These are phyloP conservation scores for Amanita polypyramis DNA, from an alignment of 768 basidiomycete genomes.

Conservation along the genomic window DNA sequence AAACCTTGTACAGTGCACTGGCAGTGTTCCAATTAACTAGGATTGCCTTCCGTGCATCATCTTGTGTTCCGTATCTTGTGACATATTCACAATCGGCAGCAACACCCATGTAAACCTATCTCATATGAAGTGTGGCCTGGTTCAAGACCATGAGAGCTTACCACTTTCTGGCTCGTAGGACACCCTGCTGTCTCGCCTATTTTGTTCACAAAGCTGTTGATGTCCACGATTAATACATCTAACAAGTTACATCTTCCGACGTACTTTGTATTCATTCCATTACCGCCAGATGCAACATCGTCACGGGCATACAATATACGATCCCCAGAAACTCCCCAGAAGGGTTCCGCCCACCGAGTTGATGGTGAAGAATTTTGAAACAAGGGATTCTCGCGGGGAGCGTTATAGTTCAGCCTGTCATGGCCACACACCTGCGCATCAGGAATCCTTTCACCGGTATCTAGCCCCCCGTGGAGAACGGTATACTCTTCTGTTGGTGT, in stretches of 20 bases:
- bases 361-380: conserved; percentile 23
- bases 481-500: conserved; percentile 36
- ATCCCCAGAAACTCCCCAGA: conserved; percentile 23
- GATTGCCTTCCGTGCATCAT: conserved; percentile 65
- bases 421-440: conserved; percentile 50
- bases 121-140: conserved; percentile 1
- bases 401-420: conserved; percentile 61
- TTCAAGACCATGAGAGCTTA: conserved; percentile 19
- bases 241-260: conserved; percentile 9
- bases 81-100: conserved; percentile 83
- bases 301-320: conserved; percentile 33
- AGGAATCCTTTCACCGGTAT: conserved; percentile 12
- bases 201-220: conserved; percentile 46
- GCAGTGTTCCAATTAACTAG: conserved; percentile 76
- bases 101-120: conserved; percentile 69
- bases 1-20: conserved; percentile 58
- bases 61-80: conserved; percentile 45
- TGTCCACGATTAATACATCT: not conserved
- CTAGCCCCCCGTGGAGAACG: conserved; percentile 17
- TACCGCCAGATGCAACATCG: conserved; percentile 45
- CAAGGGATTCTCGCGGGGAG: conserved; percentile 39
- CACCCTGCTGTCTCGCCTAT: conserved; percentile 70
- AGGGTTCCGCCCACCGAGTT: conserved; percentile 33
- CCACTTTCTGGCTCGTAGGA: conserved; percentile 60
- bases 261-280: conserved; percentile 45